Evolutionary conservation across 371 early-diverging fungal species (phyloP).

Genomic region (Rhizomucor pusillus): DNA sequence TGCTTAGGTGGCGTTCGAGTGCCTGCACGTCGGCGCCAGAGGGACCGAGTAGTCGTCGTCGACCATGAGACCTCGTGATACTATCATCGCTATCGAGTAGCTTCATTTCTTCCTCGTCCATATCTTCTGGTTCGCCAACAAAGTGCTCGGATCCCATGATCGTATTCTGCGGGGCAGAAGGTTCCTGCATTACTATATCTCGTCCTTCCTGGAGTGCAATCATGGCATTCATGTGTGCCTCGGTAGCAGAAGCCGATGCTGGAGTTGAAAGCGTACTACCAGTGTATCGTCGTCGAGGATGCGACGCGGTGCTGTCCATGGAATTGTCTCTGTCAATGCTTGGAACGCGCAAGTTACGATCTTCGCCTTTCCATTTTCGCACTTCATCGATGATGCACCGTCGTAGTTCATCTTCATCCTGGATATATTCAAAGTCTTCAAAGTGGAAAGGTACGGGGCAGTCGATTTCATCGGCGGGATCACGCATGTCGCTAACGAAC

Average conservation of each 20-base stretch:
- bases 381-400: slow-evolving; percentile 43
- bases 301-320: background rate
- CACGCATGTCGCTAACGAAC: slow-evolving; percentile 67
- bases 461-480: slow-evolving; percentile 40
- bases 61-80: slow-evolving; percentile 14
- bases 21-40: slow-evolving; percentile 12
- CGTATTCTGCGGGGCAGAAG: slow-evolving; percentile 1
- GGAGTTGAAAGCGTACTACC: slow-evolving; percentile 44
- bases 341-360: background rate
- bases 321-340: background rate
- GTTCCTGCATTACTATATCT: slow-evolving; percentile 14
- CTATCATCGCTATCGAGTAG: slow-evolving; percentile 14
- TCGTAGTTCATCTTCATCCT: slow-evolving; percentile 35
- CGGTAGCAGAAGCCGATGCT: slow-evolving; percentile 27
- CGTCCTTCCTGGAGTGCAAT: slow-evolving; percentile 31
- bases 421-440: slow-evolving; percentile 43
- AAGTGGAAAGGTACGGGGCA: slow-evolving; percentile 37
- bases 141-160: slow-evolving; percentile 17
- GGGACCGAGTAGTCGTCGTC: slow-evolving; percentile 21
- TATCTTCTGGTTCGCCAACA: slow-evolving; percentile 26
- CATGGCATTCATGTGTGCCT: slow-evolving; percentile 34
- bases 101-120: slow-evolving; percentile 24
- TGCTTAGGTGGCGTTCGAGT: slow-evolving; percentile 22
- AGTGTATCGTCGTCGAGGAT: slow-evolving; percentile 34
- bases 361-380: slow-evolving; percentile 13